A percentile compares a stretch with the other conserved stretches of the same genome.
phyloP scores from a whole-genome alignment of 1,139 yeast genomes.

The Pneumocystis murina region DNA sequence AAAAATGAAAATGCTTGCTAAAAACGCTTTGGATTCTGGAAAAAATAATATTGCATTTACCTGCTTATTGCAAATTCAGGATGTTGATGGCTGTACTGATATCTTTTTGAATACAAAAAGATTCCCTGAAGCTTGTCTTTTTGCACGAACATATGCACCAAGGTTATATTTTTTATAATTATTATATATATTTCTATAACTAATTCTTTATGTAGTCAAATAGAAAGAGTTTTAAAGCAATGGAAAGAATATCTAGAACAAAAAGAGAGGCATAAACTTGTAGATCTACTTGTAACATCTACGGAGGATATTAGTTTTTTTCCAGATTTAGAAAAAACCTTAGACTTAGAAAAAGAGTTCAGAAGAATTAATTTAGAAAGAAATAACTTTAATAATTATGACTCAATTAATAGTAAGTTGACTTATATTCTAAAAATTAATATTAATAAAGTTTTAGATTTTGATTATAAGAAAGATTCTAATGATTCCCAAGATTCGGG shows the following conservation, averaged over 20 bases:
- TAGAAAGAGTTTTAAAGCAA: neutral
- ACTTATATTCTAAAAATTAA: neutral
- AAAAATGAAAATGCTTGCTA: constrained; percentile 48
- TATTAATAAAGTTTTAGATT: neutral
- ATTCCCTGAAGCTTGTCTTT: constrained; percentile 69
- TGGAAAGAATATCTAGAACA: neutral
- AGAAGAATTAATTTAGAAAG: neutral
- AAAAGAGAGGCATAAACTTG: neutral
- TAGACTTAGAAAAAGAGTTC: neutral
- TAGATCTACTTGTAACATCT: neutral
- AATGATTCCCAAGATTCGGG: neutral
- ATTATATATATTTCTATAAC: neutral
- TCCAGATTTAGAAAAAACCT: neutral
- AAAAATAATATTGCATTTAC: constrained; percentile 84
- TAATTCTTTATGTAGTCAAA: neutral
- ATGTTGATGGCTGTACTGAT: constrained; percentile 46
- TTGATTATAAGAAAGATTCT: neutral
- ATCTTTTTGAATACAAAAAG: constrained; percentile 57
- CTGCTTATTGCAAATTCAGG: constrained; percentile 77
- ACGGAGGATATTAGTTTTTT: neutral
- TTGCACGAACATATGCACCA: constrained; percentile 52
- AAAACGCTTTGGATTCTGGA: constrained; percentile 50
- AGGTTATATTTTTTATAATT: neutral
- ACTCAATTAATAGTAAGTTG: neutral
- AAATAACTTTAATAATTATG: neutral